phyloP scores from a whole-genome alignment of 345 rosid genomes.

The Zanthoxylum bungeanum region DNA sequence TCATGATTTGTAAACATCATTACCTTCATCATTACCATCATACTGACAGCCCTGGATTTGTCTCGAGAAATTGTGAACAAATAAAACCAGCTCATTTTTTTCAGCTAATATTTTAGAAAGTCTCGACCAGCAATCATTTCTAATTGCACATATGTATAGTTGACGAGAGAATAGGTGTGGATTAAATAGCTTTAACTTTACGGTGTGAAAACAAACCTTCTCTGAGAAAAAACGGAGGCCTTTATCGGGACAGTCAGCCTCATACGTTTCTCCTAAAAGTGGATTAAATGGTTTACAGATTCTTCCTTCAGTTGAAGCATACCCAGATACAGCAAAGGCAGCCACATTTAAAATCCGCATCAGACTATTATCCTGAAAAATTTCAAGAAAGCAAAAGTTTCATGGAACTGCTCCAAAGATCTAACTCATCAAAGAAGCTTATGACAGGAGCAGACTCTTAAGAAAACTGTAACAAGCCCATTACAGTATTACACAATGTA shows the following conservation, averaged over 20 bases:
- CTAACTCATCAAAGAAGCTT: not conserved
- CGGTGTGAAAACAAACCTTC: conserved; percentile 50
- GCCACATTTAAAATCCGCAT: conserved; percentile 98
- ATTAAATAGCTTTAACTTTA: conserved; percentile 1
- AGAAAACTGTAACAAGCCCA: no score
- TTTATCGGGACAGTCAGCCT: conserved; percentile 93
- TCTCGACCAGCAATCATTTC: not conserved
- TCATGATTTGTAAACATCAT: no score
- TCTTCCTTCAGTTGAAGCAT: conserved; percentile 98
- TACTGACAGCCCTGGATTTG: no score
- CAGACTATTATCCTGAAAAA: conserved; percentile 78
- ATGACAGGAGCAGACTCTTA: no score
- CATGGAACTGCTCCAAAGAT: conserved; percentile 1
- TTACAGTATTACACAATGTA: no score
- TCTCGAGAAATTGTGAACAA: no score
- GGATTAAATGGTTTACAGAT: conserved; percentile 98
- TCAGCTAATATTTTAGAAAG: not conserved
- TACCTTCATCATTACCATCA: no score
- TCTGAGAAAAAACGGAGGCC: conserved; percentile 91
- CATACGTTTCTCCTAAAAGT: conserved; percentile 93
- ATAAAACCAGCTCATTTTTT: not conserved
- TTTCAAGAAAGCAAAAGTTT: conserved; percentile 11
- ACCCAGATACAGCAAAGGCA: conserved; percentile 98
- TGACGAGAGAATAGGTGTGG: not conserved
- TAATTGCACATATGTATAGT: not conserved